Evolutionary conservation across 148 eudicot species (phyloP), one percentile per base, ranked within the genome.

Genomic region (Vaccinium corymbosum): DNA sequence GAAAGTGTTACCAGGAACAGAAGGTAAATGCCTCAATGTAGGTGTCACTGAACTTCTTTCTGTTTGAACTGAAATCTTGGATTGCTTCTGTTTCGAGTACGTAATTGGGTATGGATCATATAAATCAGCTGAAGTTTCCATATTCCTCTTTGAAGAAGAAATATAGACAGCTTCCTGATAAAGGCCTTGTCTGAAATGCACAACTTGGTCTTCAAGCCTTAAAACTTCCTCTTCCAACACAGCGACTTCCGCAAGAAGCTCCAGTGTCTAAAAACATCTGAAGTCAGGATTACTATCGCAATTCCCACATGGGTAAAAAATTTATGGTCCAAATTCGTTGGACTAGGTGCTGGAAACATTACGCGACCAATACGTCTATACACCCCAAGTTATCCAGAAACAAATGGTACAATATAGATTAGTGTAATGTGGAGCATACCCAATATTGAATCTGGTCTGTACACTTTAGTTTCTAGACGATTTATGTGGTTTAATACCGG

Each of bases 231-330:
- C 97, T 84, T 95, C 98, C 90, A 95, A 81, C 52, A 95, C 95
- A 56, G 98, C 98, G 13, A 95, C 95, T 86, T 95, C 98, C 76
- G 97, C 98, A 52, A 95, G 86, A 83, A 95, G 95, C 91, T 93
- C 95, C 80, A 93, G 83, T 64, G 92, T 91, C 98, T 95, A 80
- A 25, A 80, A 29, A 73, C 6, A 86, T 27, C 72, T 82, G 61
- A 57, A 76, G 78, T 79, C 22, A 78, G 57, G 64, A 85, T 62
- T 42, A 52, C 14, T 76, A 32, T 52, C 12, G 42, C 84, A 61
- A 12, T 68, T 68, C 7, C 13, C 0, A 68, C 42, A 10, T 4
- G 73, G 10, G n/a, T 32, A 13, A 13, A 68, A 51, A 71, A 52
- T 6, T 6, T 71, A 70, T 3, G 22, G 64, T 52, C 46, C 73